These are phyloP conservation scores for Saccharomyces hybrid DNA, from an alignment of 1,139 yeast species.

Conservation along the genomic window DNA sequence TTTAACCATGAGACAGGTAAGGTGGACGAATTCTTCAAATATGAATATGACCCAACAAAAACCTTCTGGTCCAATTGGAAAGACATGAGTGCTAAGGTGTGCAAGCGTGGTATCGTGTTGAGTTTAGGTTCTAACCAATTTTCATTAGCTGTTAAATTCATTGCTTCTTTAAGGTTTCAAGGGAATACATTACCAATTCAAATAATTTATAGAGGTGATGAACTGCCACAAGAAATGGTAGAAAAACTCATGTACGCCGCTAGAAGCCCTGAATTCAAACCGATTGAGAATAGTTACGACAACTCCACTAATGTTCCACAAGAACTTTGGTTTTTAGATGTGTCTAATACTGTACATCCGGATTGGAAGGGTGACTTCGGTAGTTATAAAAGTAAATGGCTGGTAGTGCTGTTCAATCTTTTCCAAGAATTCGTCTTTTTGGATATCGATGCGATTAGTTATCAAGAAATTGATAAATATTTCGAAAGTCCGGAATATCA, in stretches of 20 bases:
- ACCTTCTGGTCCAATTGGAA: slow-evolving; percentile 18
- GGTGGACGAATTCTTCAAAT: background rate
- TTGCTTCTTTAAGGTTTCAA: slow-evolving; percentile 39
- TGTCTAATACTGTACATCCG: slow-evolving; percentile 31
- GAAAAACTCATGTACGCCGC: slow-evolving; percentile 26
- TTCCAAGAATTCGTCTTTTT: slow-evolving; percentile 42
- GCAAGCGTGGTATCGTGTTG: slow-evolving; percentile 15
- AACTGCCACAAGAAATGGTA: slow-evolving; percentile 19
- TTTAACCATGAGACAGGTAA: slow-evolving; percentile 2
- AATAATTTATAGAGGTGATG: slow-evolving; percentile 35
- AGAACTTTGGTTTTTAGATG: slow-evolving; percentile 43
- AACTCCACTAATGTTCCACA: slow-evolving; percentile 28
- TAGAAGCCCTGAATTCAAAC: slow-evolving; percentile 15
- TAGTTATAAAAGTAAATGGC: slow-evolving; percentile 42
- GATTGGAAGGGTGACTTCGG: slow-evolving; percentile 34
- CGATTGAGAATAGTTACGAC: slow-evolving; percentile 12
- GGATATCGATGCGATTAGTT: slow-evolving; percentile 44
- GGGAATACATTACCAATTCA: slow-evolving; percentile 41
- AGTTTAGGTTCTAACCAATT: slow-evolving; percentile 11
- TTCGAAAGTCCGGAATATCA: slow-evolving; percentile 35
- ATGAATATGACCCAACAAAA: slow-evolving; percentile 8
- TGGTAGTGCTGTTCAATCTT: slow-evolving; percentile 43
- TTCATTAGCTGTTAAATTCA: slow-evolving; percentile 20
- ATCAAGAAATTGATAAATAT: slow-evolving; percentile 35
- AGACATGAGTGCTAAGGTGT: slow-evolving; percentile 8